Evolutionary conservation across 2,329 filamentous ascomycete species (phyloP), one percentile per base, ranked within the genome.

Genomic region (Zasmidium cellare): DNA sequence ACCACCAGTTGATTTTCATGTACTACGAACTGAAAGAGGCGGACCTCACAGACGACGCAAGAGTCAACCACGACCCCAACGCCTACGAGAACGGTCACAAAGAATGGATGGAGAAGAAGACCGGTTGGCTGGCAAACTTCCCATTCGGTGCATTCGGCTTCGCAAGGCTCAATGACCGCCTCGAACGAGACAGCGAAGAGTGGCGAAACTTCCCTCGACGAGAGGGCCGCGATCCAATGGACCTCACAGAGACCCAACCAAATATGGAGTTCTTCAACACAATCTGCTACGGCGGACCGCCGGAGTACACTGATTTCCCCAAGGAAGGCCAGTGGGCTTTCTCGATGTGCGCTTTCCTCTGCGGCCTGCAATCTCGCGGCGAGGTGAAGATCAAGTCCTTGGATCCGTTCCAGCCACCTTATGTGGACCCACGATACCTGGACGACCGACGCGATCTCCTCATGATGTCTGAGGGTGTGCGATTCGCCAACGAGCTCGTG

Each of bases 221-320:
- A 35, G 70, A 76, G 23, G 82, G 81, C 3, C 81, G 85, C 3
- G 86, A 88, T 63, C 84, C 86, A 0, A 87, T 88, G 85, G 83
- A 82, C 18, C 73, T 87, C 16, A 80, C 79, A 0, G 71, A 76
- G 0, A 69, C 71, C 5, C 85, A 88, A 65, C 83, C 85, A 0
- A 84, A 87, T 64, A 69, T 86, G 50, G 85, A 87, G 65, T 82
- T 86, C 70, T 87, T 86, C 72, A 83, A 78, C 28, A 86, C 84
- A 0, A 84, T 87, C 66, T 82, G 82, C 65, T 86, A 86, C 62
- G 83, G 83, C 3, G 83, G 83, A 7, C 84, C 84, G 0, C 84
- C 84, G 61, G 82, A 85, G 58, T 86, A 79, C 59, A 73, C 76
- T 19, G 72, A 84, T 38, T 82, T 80, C 54, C 84, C 84, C 0